These are phyloP conservation scores for Xylariaceae sp. DNA, from an alignment of 2,329 filamentous ascomycete species.

Conservation along the genomic window DNA sequence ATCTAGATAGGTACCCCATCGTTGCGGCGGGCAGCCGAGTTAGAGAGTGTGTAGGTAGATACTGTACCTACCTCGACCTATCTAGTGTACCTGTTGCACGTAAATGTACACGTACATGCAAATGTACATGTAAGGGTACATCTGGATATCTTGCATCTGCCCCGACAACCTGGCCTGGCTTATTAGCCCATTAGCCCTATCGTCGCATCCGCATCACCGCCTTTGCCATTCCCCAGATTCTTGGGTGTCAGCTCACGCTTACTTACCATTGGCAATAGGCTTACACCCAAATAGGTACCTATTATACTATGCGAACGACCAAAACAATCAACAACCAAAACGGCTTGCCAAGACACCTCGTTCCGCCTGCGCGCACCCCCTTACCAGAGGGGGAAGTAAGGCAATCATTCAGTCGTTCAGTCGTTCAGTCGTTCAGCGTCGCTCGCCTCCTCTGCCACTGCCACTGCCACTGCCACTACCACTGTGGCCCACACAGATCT, in stretches of 20 bases:
- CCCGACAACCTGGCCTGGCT: not conserved
- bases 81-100: no score
- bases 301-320: not conserved
- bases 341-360: not conserved
- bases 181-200: not conserved
- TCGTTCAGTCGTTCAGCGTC: no score
- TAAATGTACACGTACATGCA: no score
- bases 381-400: not conserved
- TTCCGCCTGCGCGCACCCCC: not conserved
- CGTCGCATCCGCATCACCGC: not conserved
- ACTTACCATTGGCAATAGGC: not conserved
- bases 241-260: not conserved
- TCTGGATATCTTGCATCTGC: not conserved
- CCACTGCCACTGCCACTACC: not conserved
- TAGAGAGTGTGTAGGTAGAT: no score
- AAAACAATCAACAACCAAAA: not conserved
- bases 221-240: not conserved
- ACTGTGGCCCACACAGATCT: constrained; percentile 27
- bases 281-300: not conserved
- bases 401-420: not conserved
- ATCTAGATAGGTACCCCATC: constrained; percentile 6
- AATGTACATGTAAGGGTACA: constrained; percentile 9
- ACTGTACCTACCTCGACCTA: no score
- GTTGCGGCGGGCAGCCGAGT: constrained; percentile 12
- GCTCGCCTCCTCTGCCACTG: not conserved